Evolutionary conservation across 352 stramenopile genomes (phyloP).

Genomic region (Sclerospora graminicola): DNA sequence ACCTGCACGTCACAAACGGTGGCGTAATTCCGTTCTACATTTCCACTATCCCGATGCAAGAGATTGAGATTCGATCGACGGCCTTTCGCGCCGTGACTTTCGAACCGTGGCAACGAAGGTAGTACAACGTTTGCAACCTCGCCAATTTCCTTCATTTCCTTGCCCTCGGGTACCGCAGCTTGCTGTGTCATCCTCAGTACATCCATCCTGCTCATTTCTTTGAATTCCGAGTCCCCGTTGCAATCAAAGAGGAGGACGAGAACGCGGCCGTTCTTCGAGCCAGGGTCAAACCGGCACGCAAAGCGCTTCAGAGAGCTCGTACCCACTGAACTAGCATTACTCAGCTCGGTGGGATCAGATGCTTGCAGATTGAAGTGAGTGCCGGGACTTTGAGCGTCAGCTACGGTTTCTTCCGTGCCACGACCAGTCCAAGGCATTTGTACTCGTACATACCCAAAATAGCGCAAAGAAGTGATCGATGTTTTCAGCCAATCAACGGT

Average conservation of each 20-base stretch:
- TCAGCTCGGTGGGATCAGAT: constrained; percentile 17
- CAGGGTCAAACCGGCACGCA: constrained; percentile 32
- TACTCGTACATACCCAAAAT: no score
- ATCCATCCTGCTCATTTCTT: constrained; percentile 43
- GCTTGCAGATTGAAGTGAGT: no score
- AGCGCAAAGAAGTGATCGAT: no score
- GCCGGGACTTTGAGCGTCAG: no score
- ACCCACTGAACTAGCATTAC: constrained; percentile 14
- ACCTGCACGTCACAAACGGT: constrained; percentile 37
- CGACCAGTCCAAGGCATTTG: no score
- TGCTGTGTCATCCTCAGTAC: constrained; percentile 50
- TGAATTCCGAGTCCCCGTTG: constrained; percentile 36
- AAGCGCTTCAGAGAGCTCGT: constrained; percentile 25
- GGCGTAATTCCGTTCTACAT: constrained; percentile 15
- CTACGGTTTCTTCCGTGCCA: no score
- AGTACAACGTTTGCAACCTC: constrained; percentile 5
- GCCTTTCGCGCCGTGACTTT: constrained; percentile 12
- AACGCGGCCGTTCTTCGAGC: constrained; percentile 24
- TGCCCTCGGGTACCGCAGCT: constrained; percentile 22
- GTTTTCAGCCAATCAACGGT: no score
- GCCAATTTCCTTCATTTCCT: constrained; percentile 8
- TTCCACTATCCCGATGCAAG: constrained; percentile 14
- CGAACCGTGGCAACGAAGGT: constrained; percentile 11
- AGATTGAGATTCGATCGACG: constrained; percentile 13
- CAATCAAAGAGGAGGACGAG: constrained; percentile 46